Percentiles rank a stretch among this genome's conserved stretches.
phyloP scores from a whole-genome alignment of 2,329 filamentous ascomycete genomes.

The Elsinoe batatas region DNA sequence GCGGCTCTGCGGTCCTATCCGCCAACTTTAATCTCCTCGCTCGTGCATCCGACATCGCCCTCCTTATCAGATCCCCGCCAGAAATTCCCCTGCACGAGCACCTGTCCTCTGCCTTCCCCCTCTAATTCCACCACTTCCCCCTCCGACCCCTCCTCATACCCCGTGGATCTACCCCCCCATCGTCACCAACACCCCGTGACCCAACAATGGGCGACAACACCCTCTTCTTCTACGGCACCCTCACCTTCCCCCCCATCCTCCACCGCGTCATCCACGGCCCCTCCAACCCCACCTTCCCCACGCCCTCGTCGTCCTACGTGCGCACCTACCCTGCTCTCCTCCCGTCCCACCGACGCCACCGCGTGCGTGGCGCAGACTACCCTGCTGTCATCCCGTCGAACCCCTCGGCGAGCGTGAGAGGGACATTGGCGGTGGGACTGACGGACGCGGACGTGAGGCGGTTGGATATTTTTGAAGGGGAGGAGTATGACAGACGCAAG shows the following conservation, averaged over 20 bases:
- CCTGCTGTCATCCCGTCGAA: slow-evolving; percentile 56
- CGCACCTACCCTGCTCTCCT: slow-evolving; percentile 67
- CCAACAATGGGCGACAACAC: slow-evolving; percentile 38
- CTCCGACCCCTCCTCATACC: too few species aligned
- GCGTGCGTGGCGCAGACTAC: slow-evolving; percentile 64
- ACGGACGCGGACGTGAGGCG: slow-evolving; percentile 65
- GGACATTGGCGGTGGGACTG: slow-evolving; percentile 67
- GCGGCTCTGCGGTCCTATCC: slow-evolving; percentile 1
- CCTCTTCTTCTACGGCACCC: slow-evolving; percentile 57
- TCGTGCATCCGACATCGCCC: not conserved
- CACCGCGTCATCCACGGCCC: slow-evolving; percentile 69
- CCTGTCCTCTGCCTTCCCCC: not conserved
- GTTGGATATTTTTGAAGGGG: slow-evolving; percentile 75
- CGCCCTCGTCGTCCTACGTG: slow-evolving; percentile 33
- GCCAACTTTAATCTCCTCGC: not conserved
- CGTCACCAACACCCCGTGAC: not conserved
- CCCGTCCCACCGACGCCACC: slow-evolving; percentile 58
- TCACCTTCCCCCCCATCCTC: slow-evolving; percentile 82
- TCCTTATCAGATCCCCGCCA: not conserved
- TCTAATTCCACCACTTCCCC: not conserved
- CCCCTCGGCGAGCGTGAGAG: slow-evolving; percentile 49
- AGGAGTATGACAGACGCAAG: slow-evolving; percentile 52
- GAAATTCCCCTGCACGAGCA: not conserved
- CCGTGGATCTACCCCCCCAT: not conserved
- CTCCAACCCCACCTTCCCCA: slow-evolving; percentile 40